Evolutionary conservation across 176 grass and related monocot species (phyloP).

Genomic region (Metroxylon sagu): DNA sequence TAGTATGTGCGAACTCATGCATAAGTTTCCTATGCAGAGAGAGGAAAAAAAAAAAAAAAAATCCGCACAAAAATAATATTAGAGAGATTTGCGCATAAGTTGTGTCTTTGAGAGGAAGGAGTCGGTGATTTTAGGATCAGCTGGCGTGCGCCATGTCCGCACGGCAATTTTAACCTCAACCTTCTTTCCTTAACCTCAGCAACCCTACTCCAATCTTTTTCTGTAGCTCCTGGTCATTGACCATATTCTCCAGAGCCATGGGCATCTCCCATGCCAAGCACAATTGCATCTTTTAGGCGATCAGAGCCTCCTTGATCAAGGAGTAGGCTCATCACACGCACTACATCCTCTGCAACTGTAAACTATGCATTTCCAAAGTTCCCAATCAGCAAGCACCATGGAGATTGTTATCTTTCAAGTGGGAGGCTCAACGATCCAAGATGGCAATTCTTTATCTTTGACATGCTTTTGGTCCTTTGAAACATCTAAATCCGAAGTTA

Average conservation of each 20-base stretch:
- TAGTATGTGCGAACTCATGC: too few species aligned
- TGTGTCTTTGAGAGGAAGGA: too few species aligned
- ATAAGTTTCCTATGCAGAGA: too few species aligned
- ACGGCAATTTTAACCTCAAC: too few species aligned
- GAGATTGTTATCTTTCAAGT: slow-evolving; percentile 20
- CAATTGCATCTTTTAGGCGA: slow-evolving; percentile 30
- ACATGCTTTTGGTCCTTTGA: neutral
- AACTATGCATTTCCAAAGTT: slow-evolving; percentile 24
- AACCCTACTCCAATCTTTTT: too few species aligned
- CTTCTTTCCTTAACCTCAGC: too few species aligned
- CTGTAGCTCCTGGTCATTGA: too few species aligned
- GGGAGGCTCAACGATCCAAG: slow-evolving; percentile 14
- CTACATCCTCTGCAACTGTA: slow-evolving; percentile 39
- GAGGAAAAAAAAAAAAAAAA: too few species aligned
- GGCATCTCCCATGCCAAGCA: slow-evolving; percentile 23
- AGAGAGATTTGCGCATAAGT: too few species aligned
- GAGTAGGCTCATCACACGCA: slow-evolving; percentile 44
- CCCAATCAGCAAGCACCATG: slow-evolving; percentile 24
- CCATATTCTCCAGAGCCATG: neutral
- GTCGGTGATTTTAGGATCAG: too few species aligned
- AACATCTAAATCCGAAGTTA: neutral
- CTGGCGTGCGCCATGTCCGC: too few species aligned
- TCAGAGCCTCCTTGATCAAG: slow-evolving; percentile 41
- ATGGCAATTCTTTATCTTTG: slow-evolving; percentile 20
- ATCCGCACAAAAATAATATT: too few species aligned